Percentiles rank a stretch among this genome's conserved stretches.
These are phyloP conservation scores for Macrophomina tecta DNA, from an alignment of 2,329 filamentous ascomycete genomes.

Conservation along the genomic window DNA sequence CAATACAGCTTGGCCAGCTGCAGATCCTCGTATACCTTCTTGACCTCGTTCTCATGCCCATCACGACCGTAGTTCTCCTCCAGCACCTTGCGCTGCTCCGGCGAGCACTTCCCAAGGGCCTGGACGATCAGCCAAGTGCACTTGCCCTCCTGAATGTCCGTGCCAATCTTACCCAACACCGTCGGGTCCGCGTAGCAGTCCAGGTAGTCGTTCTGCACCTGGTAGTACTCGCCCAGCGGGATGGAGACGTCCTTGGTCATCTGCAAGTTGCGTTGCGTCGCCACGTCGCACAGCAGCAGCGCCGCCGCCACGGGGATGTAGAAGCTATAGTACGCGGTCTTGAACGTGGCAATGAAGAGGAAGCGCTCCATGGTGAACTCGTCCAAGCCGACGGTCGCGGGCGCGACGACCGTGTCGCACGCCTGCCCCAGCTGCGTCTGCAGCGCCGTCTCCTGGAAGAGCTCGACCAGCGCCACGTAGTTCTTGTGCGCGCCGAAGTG, in stretches of 20 bases:
- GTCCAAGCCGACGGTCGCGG: slow-evolving; percentile 84
- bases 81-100: slow-evolving; percentile 85
- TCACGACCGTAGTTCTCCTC: slow-evolving; percentile 95
- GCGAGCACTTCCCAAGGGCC: slow-evolving; percentile 77
- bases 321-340: slow-evolving; percentile 99
- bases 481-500: slow-evolving; percentile 85
- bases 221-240: slow-evolving; percentile 98
- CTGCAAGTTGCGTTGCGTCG: slow-evolving; percentile 86
- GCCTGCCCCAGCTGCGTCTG: slow-evolving; percentile 96
- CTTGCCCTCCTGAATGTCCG: slow-evolving; percentile 99
- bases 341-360: slow-evolving; percentile 98
- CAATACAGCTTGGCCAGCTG: slow-evolving; percentile 82
- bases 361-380: slow-evolving; percentile 97
- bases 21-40: slow-evolving; percentile 86
- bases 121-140: slow-evolving; percentile 98
- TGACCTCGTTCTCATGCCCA: slow-evolving; percentile 82
- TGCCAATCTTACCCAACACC: slow-evolving; percentile 97
- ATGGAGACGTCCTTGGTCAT: slow-evolving; percentile 90
- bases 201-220: slow-evolving; percentile 97
- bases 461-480: slow-evolving; percentile 90
- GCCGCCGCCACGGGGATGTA: slow-evolving; percentile 95
- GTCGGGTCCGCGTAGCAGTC: slow-evolving; percentile 95
- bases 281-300: slow-evolving; percentile 81
- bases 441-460: slow-evolving; percentile 92
- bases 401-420: slow-evolving; percentile 92